Conservation (phyloP, 805 yeast genomes). For the Candida dendrica region DNA sequence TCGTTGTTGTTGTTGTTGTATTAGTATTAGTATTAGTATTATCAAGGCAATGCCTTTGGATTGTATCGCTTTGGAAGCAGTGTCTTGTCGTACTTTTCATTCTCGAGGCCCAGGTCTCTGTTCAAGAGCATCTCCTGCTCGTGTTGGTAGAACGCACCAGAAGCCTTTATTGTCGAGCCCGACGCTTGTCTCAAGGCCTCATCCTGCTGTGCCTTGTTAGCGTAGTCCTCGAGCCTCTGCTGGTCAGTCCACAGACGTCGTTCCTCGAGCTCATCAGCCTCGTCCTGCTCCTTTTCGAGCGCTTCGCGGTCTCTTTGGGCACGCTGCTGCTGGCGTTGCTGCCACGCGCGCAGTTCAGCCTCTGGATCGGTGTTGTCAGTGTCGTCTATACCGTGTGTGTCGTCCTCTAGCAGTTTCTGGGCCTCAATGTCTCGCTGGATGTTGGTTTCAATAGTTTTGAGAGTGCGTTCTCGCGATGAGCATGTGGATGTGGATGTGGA, state of each 20-base stretch:
- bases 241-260: constrained; percentile 17
- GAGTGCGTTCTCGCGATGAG: constrained; percentile 16
- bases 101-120: constrained; percentile 8
- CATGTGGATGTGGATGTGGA: no score
- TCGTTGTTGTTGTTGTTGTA: no score
- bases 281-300: constrained; percentile 17
- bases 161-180: neutral
- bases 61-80: constrained; percentile 7
- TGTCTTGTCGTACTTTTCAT: constrained; percentile 9
- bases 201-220: constrained; percentile 3
- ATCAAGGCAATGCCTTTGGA: no score
- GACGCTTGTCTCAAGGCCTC: neutral
- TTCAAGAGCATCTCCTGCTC: constrained; percentile 10
- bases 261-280: constrained; percentile 17
- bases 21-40: no score
- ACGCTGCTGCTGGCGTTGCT: constrained; percentile 44
- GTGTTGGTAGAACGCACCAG: constrained; percentile 17
- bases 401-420: constrained; percentile 15
- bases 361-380: constrained; percentile 51
- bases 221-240: constrained; percentile 13
- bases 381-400: constrained; percentile 40
- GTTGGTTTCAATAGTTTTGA: constrained; percentile 18
- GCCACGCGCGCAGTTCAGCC: constrained; percentile 51
- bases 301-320: constrained; percentile 17
- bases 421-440: constrained; percentile 17